Base-by-base conservation (phyloP, 1,284 basidiomycete species). In the Tilletia walkeri region DNA sequence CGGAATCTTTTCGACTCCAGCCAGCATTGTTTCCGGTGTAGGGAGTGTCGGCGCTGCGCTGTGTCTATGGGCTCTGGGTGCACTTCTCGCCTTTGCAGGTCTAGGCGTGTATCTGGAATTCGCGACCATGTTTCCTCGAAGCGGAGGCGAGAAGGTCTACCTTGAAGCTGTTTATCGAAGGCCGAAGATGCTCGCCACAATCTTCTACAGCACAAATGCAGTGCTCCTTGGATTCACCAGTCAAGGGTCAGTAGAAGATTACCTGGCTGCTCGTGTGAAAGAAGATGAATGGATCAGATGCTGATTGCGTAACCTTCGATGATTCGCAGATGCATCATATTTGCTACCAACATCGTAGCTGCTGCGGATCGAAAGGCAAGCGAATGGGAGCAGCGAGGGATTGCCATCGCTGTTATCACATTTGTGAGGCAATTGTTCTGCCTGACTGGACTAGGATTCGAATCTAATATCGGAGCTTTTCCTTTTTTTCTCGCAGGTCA, bases 131-230 rank as follows among this genome's bases (percentile, higher is more conserved):
- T 82, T 87, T 4, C 90, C 90, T 3, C 85, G 88, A 2, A 91
- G 86, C 70, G 91, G 91, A 2, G 91, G 89, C 20, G 91, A 92
- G 85, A 84, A 92, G 45, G 90, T 91, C 68, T 92, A 92, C 76
- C 84, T 92, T 39, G 90, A 91, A 72, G 90, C 86, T 77, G 88
- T 91, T 39, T 92, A 88, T 81, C 86, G 88, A 53, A 85, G 85
- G 20, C 91, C 91, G 4, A 87, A 85, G 70, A 89, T 88, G 75
- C 83, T 92, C 69, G 85, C 85, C 4, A 89, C 89, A 3, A 90
- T 89, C 74, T 80, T 86, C 14, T 91, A 87, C 75, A 86, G 88
- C 0, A 84, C 87, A 9, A 90, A 90, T 78, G 87, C 88, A 0
- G 76, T 90, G 10, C 86, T 90, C 24, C 87, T 88, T 47, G 89